phyloP scores from a whole-genome alignment of 176 grass and related monocot species.

The Bothriochloa decipiens region DNA sequence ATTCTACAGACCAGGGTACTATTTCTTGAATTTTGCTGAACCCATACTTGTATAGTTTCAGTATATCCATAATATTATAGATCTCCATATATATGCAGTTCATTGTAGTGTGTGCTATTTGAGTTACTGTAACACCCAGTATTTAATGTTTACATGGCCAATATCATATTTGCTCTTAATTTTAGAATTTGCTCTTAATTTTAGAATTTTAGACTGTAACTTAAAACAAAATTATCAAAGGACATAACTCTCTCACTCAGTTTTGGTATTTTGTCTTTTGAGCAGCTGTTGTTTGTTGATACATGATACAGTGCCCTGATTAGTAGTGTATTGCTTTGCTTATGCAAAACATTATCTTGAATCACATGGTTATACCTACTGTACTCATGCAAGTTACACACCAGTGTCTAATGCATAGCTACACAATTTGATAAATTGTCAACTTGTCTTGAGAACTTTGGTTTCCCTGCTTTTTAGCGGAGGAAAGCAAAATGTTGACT shows the following conservation, averaged over 20 bases:
- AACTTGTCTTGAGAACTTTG: not conserved
- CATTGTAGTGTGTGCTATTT: conserved; percentile 13
- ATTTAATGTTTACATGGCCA: conserved; percentile 10
- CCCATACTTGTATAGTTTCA: conserved; percentile 5
- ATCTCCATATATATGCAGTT: conserved; percentile 9
- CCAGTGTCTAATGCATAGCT: not conserved
- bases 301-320: not conserved
- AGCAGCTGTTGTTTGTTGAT: conserved; percentile 6
- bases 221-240: not conserved
- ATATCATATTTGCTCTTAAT: not conserved
- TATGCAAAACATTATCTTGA: conserved; percentile 29
- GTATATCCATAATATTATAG: not conserved
- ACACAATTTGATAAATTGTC: not conserved
- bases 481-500: not conserved
- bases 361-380: conserved; percentile 3
- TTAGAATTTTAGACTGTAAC: not conserved
- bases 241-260: not conserved
- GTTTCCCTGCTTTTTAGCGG: not conserved
- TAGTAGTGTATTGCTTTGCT: not conserved
- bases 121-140: not conserved
- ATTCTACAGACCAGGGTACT: conserved; percentile 80
- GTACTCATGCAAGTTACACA: not conserved
- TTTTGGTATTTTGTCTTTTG: conserved; percentile 8
- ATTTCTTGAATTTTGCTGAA: conserved; percentile 27
- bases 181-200: not conserved